Evolutionary conservation across 1,284 basidiomycete species (phyloP).

Genomic region (Ustilago shanxiensis): DNA sequence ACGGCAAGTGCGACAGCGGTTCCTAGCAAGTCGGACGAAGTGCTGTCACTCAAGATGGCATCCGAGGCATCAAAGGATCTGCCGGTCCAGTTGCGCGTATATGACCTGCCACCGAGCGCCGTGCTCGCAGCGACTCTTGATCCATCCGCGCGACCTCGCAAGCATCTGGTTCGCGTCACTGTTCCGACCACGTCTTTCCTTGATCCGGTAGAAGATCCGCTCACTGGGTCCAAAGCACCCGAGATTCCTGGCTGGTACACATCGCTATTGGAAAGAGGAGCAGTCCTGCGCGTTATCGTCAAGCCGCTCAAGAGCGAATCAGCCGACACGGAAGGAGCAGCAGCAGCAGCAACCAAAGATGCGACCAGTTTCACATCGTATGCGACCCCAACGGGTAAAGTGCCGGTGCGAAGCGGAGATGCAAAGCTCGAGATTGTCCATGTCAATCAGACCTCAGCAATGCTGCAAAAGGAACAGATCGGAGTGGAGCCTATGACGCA

Average conservation of each 20-base stretch:
- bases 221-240: conserved; percentile 41
- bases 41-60: conserved; percentile 33
- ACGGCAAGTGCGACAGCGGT: not conserved
- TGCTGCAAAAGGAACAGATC: conserved; percentile 61
- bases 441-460: conserved; percentile 64
- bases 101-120: conserved; percentile 66
- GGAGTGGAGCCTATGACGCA: conserved; percentile 48
- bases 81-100: conserved; percentile 55
- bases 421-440: conserved; percentile 55
- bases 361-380: conserved; percentile 19
- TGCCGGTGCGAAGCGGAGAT: conserved; percentile 40
- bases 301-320: conserved; percentile 35
- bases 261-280: conserved; percentile 45
- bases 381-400: conserved; percentile 41
- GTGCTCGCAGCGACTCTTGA: conserved; percentile 67
- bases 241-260: conserved; percentile 53
- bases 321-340: conserved; percentile 10
- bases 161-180: conserved; percentile 62
- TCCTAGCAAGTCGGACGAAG: not conserved
- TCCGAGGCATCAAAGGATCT: conserved; percentile 40
- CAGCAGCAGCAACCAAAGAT: conserved; percentile 6
- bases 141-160: conserved; percentile 59
- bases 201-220: conserved; percentile 46
- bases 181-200: conserved; percentile 54
- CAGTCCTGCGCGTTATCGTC: conserved; percentile 47